Evolutionary conservation across 768 basidiomycete genomes (phyloP).

Genomic region (Ramaria sp.): DNA sequence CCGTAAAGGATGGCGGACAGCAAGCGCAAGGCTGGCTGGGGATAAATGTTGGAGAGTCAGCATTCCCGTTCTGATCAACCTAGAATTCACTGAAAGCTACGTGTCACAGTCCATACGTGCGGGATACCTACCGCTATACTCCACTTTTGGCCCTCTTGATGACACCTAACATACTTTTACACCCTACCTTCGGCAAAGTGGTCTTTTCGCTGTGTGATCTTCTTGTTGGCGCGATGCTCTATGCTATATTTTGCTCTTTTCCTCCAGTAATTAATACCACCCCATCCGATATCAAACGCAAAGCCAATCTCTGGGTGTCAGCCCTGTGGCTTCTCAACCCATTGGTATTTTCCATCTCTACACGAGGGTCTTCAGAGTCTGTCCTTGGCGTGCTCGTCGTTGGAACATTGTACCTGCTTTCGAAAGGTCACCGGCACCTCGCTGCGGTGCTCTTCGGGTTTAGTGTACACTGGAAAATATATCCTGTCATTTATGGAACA

Average conservation of each 20-base stretch:
- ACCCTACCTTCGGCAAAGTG: slow-evolving; percentile 85
- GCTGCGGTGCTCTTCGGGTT: slow-evolving; percentile 71
- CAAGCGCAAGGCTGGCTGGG: slow-evolving; percentile 51
- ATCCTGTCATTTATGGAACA: slow-evolving; percentile 86
- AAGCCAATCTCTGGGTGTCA: slow-evolving; percentile 45
- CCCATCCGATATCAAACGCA: background rate
- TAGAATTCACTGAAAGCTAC: slow-evolving; percentile 3
- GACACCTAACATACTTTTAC: slow-evolving; percentile 69
- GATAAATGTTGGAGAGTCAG: slow-evolving; percentile 60
- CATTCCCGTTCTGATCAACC: slow-evolving; percentile 13
- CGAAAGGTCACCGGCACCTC: slow-evolving; percentile 45
- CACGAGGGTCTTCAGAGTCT: slow-evolving; percentile 91
- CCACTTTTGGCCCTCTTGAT: slow-evolving; percentile 80
- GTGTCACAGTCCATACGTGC: slow-evolving; percentile 65
- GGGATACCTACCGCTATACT: slow-evolving; percentile 94
- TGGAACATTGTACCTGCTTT: slow-evolving; percentile 47
- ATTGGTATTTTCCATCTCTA: slow-evolving; percentile 91
- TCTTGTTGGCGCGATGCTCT: slow-evolving; percentile 49
- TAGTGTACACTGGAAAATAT: slow-evolving; percentile 94
- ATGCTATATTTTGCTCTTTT: slow-evolving; percentile 32
- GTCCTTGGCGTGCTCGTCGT: slow-evolving; percentile 75
- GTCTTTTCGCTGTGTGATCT: slow-evolving; percentile 81
- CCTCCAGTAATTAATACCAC: slow-evolving; percentile 31
- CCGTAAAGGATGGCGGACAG: slow-evolving; percentile 31
- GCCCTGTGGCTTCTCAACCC: slow-evolving; percentile 84